These are phyloP conservation scores for Boechera divaricarpa DNA, from an alignment of 345 rosid genomes.

Conservation along the genomic window DNA sequence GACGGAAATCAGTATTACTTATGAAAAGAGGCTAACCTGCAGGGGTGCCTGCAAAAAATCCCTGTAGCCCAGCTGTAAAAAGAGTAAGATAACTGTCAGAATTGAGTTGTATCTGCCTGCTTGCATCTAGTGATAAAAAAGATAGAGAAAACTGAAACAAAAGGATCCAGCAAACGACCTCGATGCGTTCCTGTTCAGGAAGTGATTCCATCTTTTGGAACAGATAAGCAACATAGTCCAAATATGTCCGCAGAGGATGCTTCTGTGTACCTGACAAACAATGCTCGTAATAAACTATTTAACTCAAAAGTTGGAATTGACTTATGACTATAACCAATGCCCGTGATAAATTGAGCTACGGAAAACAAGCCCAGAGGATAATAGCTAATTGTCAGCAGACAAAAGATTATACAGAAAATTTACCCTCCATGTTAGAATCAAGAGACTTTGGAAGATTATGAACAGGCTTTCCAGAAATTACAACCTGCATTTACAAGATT, in stretches of 20 bases:
- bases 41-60: slow-evolving; percentile 95
- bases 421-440: slow-evolving; percentile 37
- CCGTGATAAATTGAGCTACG: not conserved
- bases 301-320: not conserved
- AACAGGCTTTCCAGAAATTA: slow-evolving; percentile 46
- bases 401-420: not conserved
- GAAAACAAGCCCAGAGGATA: slow-evolving; percentile 1
- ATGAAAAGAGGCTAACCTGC: slow-evolving; percentile 68
- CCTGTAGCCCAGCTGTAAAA: slow-evolving; percentile 86
- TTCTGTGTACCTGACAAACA: slow-evolving; percentile 54
- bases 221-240: slow-evolving; percentile 86
- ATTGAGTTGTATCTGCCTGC: slow-evolving; percentile 15
- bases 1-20: slow-evolving; percentile 20
- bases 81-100: slow-evolving; percentile 30
- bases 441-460: slow-evolving; percentile 39
- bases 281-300: not conserved
- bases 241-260: slow-evolving; percentile 77
- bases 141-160: slow-evolving; percentile 18
- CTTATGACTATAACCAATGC: not conserved
- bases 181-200: slow-evolving; percentile 91
- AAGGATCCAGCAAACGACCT: slow-evolving; percentile 56
- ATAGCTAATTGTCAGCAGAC: slow-evolving; percentile 1
- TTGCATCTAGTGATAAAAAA: slow-evolving; percentile 2
- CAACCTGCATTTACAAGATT: slow-evolving; percentile 41
- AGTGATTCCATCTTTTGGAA: slow-evolving; percentile 94